phyloP scores from a whole-genome alignment of 2,329 filamentous ascomycete species.

The Aspergillus alliaceus region DNA sequence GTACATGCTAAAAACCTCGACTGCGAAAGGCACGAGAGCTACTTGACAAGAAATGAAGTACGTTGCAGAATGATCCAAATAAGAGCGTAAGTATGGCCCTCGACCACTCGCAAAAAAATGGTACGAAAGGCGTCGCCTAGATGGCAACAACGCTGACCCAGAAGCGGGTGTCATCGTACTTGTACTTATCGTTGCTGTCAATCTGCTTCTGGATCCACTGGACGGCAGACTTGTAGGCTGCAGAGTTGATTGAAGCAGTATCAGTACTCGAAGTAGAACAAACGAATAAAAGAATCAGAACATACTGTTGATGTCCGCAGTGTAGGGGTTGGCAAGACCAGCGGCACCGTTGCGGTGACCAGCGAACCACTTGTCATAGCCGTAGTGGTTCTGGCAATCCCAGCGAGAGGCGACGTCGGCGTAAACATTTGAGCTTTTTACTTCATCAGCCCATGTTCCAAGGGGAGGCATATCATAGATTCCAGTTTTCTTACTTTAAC shows the following conservation, averaged over 20 bases:
- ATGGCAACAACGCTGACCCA: conserved; percentile 22
- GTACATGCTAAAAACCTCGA: background rate
- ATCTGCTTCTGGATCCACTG: conserved; percentile 31
- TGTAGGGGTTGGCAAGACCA: conserved; percentile 24
- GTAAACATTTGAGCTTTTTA: conserved; percentile 13
- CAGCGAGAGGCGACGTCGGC: conserved; percentile 23
- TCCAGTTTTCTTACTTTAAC: conserved; percentile 13
- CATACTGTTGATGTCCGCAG: conserved; percentile 9
- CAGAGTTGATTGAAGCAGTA: background rate
- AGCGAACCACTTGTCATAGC: conserved; percentile 25
- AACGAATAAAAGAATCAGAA: background rate
- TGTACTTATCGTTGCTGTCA: conserved; percentile 19
- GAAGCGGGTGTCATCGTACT: conserved; percentile 30
- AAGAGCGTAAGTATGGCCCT: background rate
- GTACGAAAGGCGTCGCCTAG: background rate
- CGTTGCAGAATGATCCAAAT: background rate
- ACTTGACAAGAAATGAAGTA: background rate
- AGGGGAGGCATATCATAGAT: too few relatives aligned
- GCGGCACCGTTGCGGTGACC: conserved; percentile 25
- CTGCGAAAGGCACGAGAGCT: background rate
- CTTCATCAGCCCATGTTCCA: background rate
- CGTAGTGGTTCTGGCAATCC: conserved; percentile 26
- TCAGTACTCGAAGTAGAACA: fast-evolving
- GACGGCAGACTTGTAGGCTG: conserved; percentile 27
- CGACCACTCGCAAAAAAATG: too few relatives aligned